Base-by-base conservation (phyloP, 2,329 filamentous ascomycete genomes). In the Fusarium sp. region DNA sequence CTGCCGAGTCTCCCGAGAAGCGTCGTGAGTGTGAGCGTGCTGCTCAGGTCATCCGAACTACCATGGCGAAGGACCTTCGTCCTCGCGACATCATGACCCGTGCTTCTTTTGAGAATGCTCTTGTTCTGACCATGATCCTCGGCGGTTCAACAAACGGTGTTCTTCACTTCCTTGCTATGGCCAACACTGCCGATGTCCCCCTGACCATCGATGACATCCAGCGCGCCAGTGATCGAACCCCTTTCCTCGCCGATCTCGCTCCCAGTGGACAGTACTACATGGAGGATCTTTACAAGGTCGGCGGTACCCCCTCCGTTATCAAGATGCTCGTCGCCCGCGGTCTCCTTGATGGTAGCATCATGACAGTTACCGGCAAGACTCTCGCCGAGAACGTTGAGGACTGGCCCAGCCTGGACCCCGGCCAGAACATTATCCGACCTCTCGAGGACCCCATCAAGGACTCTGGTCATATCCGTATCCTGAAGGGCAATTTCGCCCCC, bases 121-220 rank as follows among this genome's bases (percentile, higher is more conserved):
- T 97, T 22, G 92, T 95, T 2, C 89, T 97, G 80, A 96, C 94
- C 79, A 97, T 97, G 92, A 91, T 93, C 5, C 86, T 97, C n/a
- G 94, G 94, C 56, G 94, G 94, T 56, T 94, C 90, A 53, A 97
- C 94, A 59, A 97, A 97, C 79, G 92, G 92, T 34, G 92, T 97
- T 5, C 86, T 97, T 58, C 94, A 97, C 79, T 91, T 97, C 77
- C 88, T 97, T 50, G 94, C 94, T 73, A 97, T 97, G 91, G 94
- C 94, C 43, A 91, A 92, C 77, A 93, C 93, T 1, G 94, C 94
- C 38, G 92, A 90, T 68, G 91, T 97, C 2, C 83, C 87, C 30
- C 84, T 97, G 15, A 92, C 90, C 0, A 83, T 97, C 38, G 92
- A 96, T 78, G 94, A 97, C 79, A 87, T 97, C 75, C 91, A 95